Conservation (phyloP, 306 rosid species). For the Benincasa hispida region DNA sequence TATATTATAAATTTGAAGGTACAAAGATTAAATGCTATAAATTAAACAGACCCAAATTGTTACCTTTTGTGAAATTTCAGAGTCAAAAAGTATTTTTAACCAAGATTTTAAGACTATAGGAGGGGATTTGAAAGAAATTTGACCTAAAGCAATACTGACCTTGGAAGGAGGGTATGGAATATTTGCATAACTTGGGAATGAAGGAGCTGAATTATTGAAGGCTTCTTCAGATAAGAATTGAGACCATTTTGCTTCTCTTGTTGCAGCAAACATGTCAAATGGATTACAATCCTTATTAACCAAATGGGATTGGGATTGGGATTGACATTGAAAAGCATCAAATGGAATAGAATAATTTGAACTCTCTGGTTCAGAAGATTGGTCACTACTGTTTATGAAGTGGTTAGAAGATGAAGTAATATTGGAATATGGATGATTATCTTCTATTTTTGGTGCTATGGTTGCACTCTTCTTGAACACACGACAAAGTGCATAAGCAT, state of each 20-base stretch:
- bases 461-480: slow-evolving; percentile 61
- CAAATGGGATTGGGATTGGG: background rate
- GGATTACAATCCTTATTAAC: slow-evolving; percentile 10
- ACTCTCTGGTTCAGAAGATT: slow-evolving; percentile 52
- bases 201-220: slow-evolving; percentile 23
- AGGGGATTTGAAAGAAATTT: background rate
- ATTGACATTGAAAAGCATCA: slow-evolving; percentile 13
- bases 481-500: slow-evolving; percentile 85
- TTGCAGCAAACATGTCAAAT: slow-evolving; percentile 10
- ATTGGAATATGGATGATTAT: slow-evolving; percentile 21
- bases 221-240: slow-evolving; percentile 37
- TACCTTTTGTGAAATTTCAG: too few species aligned
- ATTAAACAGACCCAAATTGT: too few species aligned
- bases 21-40: too few species aligned
- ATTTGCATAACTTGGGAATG: slow-evolving; percentile 36
- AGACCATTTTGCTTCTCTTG: slow-evolving; percentile 36
- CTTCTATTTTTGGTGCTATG: slow-evolving; percentile 43
- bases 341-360: slow-evolving; percentile 32
- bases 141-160: slow-evolving; percentile 23
- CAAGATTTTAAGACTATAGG: too few species aligned
- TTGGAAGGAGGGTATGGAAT: slow-evolving; percentile 62
- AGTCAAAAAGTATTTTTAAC: too few species aligned
- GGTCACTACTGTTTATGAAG: slow-evolving; percentile 40
- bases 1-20: too few species aligned
- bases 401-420: slow-evolving; percentile 20